Evolutionary conservation across 345 rosid genomes (phyloP).

Genomic region (Noccaea bulbosa): DNA sequence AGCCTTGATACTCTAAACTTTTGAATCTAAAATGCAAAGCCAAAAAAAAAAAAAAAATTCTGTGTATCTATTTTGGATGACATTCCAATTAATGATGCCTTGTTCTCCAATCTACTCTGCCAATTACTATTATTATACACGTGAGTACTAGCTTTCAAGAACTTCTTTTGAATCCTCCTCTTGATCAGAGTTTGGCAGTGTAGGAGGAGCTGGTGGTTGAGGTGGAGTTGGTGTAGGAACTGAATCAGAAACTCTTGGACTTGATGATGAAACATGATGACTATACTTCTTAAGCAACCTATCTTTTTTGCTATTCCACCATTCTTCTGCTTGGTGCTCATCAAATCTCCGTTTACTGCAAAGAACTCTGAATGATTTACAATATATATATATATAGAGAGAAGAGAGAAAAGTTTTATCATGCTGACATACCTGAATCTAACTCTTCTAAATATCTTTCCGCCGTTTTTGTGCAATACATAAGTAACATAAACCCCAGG

Average conservation of each 20-base stretch:
- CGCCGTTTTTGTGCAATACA: conserved; percentile 55
- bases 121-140: conserved; percentile 33
- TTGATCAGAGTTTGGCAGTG: conserved; percentile 38
- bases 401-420: neutral
- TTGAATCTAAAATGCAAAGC: conserved; percentile 3
- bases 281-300: conserved; percentile 69
- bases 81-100: neutral
- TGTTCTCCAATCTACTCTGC: conserved; percentile 11
- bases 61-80: conserved; percentile 13
- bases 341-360: conserved; percentile 77
- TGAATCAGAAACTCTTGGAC: conserved; percentile 26
- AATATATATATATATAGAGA: neutral
- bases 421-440: conserved; percentile 71
- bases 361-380: neutral
- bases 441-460: conserved; percentile 82
- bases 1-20: conserved; percentile 5
- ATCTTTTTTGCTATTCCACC: conserved; percentile 91
- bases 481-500: conserved; percentile 89
- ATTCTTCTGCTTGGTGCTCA: conserved; percentile 81
- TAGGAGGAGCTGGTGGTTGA: conserved; percentile 28
- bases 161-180: conserved; percentile 38
- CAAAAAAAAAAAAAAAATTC: neutral
- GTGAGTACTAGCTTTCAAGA: conserved; percentile 40
- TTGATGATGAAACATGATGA: conserved; percentile 40
- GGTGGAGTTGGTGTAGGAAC: conserved; percentile 21